Base-by-base conservation (phyloP, 2,329 filamentous ascomycete species). In the Colletotrichum ledebouriae region DNA sequence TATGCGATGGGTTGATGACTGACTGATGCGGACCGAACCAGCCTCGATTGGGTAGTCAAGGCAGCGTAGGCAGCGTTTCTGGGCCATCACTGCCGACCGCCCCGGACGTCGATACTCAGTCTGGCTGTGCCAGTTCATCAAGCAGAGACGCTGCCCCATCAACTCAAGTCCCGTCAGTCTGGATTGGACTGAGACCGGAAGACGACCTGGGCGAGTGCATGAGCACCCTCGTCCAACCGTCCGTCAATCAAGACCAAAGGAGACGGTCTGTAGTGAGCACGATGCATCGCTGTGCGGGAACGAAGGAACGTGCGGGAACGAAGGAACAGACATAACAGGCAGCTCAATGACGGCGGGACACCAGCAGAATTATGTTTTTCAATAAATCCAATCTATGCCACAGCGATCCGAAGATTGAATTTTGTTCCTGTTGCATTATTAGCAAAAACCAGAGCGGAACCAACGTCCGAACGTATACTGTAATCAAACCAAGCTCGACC, bases 141-240 rank as follows among this genome's bases (percentile, higher is more conserved):
- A 68, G 65, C 65, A 68, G 62, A 60, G 53, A 57, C 65, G 53
- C 53, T 58, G 60, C 65, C 65, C 60, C 65, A 68, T 68, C 65
- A 64, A 53, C 34, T 68, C 53, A 59, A 33, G 53, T 64, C 53
- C 53, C 60, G 20, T 64, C 60, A 29, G 20, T 47, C 61, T 68
- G 60, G 53, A 68, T 59, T 68, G 65, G 65, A 55, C 46, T 63
- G 53, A 29, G 41, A 29, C 58, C 13, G 64, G 44, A 41, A 62
- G 47, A 49, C 44, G 60, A 55, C 52, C 47, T 55, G 60, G 47
- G 49, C 53, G 42, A 46, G 46, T 63, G 63, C 63, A 57, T 62
- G 50, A 39, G 50, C 42, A 50, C 49, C 63, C 62, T 59, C 60
- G 25, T 67, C 53, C 29, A 64, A 44, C 60, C 49, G 65, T 52